Conservation (phyloP, 1,139 yeast genomes). For the Fermentozyma sake region DNA sequence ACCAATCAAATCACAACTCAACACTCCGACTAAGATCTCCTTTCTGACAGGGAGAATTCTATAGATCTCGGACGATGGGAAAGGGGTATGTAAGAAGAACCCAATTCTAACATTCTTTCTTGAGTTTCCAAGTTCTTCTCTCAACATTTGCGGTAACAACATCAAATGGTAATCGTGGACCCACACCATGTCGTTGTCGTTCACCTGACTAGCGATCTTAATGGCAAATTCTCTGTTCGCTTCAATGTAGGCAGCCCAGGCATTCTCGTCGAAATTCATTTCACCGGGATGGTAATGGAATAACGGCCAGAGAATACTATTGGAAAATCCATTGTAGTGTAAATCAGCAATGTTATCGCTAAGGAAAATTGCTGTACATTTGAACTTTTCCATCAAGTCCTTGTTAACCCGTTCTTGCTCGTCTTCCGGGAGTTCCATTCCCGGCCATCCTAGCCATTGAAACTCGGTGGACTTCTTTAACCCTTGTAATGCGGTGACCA, state of each 20-base stretch:
- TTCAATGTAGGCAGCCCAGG: slow-evolving; percentile 97
- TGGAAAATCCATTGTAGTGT: slow-evolving; percentile 94
- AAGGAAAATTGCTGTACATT: slow-evolving; percentile 85
- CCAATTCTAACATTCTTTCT: slow-evolving; percentile 71
- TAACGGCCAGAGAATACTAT: slow-evolving; percentile 91
- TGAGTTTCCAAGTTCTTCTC: slow-evolving; percentile 52
- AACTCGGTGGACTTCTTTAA: slow-evolving; percentile 79
- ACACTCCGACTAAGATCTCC: slow-evolving; percentile 86
- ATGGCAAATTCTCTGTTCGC: slow-evolving; percentile 84
- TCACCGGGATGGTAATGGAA: slow-evolving; percentile 99
- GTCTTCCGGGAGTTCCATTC: slow-evolving; percentile 75
- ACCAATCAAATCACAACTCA: slow-evolving; percentile 92
- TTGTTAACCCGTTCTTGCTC: slow-evolving; percentile 66
- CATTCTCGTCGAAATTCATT: slow-evolving; percentile 94
- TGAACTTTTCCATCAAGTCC: slow-evolving; percentile 73
- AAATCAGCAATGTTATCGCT: slow-evolving; percentile 88
- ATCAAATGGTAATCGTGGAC: slow-evolving; percentile 96
- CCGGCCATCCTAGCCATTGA: slow-evolving; percentile 99
- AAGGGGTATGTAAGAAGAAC: slow-evolving; percentile 95
- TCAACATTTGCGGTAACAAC: slow-evolving; percentile 88
- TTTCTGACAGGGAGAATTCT: slow-evolving; percentile 92
- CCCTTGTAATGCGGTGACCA: slow-evolving; percentile 94
- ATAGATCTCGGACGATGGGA: slow-evolving; percentile 95
- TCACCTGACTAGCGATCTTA: slow-evolving; percentile 63
- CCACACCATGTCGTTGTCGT: slow-evolving; percentile 91